These are phyloP conservation scores for Termitomyces sp. DNA, from an alignment of 768 basidiomycete genomes.

Conservation along the genomic window DNA sequence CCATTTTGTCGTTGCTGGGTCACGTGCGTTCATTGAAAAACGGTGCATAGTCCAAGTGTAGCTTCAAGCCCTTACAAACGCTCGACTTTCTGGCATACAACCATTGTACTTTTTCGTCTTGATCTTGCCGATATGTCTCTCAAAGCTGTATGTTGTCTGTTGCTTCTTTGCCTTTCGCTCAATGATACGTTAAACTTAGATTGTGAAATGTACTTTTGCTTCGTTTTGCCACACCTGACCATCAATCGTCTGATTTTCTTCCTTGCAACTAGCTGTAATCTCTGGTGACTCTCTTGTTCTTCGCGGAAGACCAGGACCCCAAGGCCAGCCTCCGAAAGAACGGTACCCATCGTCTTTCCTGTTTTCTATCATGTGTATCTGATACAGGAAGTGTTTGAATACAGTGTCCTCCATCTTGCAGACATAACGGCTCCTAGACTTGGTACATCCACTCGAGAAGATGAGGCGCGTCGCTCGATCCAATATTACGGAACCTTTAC, in stretches of 20 bases:
- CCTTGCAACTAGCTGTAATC: conserved; percentile 57
- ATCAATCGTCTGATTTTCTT: conserved; percentile 15
- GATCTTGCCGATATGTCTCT: conserved; percentile 46
- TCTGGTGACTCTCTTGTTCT: conserved; percentile 89
- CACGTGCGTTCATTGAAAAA: conserved; percentile 1
- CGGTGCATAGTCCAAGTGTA: conserved; percentile 3
- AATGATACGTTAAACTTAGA: conserved; percentile 24
- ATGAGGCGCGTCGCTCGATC: conserved; percentile 57
- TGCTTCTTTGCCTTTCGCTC: background rate
- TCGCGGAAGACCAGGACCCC: conserved; percentile 67
- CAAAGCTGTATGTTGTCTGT: conserved; percentile 56
- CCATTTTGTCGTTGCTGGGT: background rate
- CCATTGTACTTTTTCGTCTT: background rate
- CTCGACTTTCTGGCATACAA: background rate
- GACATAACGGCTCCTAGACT: conserved; percentile 81
- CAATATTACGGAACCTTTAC: background rate
- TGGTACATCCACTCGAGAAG: conserved; percentile 78
- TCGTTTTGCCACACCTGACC: conserved; percentile 13
- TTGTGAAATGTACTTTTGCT: conserved; percentile 48
- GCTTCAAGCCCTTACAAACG: background rate
- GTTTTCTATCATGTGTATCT: background rate
- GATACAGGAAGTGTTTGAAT: background rate
- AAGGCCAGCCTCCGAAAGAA: conserved; percentile 89
- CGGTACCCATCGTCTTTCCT: conserved; percentile 39
- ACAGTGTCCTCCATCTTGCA: conserved; percentile 83